Percentiles rank a stretch among this genome's conserved stretches.
phyloP scores from a whole-genome alignment of 352 stramenopile genomes.

The Phytophthora pini region DNA sequence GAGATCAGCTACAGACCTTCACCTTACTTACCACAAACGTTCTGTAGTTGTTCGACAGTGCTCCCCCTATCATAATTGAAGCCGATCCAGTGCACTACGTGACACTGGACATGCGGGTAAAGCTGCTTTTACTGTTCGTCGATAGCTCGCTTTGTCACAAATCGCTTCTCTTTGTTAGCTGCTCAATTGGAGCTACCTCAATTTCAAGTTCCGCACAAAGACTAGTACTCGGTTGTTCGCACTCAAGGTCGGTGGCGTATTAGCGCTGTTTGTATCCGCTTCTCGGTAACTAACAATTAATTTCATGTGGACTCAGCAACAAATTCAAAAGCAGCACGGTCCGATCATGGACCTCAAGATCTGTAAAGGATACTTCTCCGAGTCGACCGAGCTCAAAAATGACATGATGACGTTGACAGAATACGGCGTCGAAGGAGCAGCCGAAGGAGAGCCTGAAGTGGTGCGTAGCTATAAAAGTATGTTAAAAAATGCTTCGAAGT shows the following conservation, averaged over 20 bases:
- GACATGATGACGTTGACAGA: slow-evolving; percentile 60
- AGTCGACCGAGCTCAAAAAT: slow-evolving; percentile 56
- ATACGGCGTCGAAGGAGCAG: slow-evolving; percentile 57
- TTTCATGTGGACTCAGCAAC: slow-evolving; percentile 34
- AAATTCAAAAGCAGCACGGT: slow-evolving; percentile 60
- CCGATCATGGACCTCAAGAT: slow-evolving; percentile 62
- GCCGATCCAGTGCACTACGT: slow-evolving; percentile 52
- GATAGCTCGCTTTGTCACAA: background rate
- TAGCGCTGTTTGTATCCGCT: background rate
- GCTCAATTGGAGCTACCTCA: slow-evolving; percentile 72
- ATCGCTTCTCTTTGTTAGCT: slow-evolving; percentile 32
- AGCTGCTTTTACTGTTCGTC: background rate
- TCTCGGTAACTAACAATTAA: background rate
- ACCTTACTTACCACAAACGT: background rate
- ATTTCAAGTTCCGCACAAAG: slow-evolving; percentile 60
- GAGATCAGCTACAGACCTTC: background rate
- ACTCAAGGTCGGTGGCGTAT: slow-evolving; percentile 37
- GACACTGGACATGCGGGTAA: slow-evolving; percentile 64
- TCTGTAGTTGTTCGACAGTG: slow-evolving; percentile 42
- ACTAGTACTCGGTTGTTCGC: slow-evolving; percentile 59
- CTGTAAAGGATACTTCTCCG: slow-evolving; percentile 63
- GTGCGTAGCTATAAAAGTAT: slow-evolving; percentile 15
- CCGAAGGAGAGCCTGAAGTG: slow-evolving; percentile 46
- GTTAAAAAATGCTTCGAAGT: background rate
- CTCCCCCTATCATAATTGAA: slow-evolving; percentile 45